Evolutionary conservation across 2,329 filamentous ascomycete species (phyloP), one percentile per base, ranked within the genome.

Genomic region (Trichoderma sp.): DNA sequence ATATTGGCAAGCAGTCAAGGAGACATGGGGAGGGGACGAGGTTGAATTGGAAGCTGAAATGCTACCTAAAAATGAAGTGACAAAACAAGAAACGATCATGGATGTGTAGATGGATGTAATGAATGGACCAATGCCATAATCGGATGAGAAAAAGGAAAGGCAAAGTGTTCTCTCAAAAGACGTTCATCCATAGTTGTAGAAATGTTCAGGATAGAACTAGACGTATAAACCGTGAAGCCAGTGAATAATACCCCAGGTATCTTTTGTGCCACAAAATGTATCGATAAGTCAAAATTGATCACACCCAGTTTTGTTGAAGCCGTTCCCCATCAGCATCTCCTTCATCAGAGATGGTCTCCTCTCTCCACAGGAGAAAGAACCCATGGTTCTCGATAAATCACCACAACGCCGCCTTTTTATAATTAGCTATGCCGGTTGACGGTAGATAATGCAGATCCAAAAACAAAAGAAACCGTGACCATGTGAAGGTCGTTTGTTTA

Each of bases 1-100:
- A 73, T 91, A 91, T 79, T 91, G 89, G 89, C 78, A 77, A 5
- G 80, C 84, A 24, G 83, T 90, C 3, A 84, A 79, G 56, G 83
- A 86, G 74, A 84, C 85, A 1, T 91, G 89, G 89, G 80, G 84
- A 59, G 83, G 80, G 60, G 80, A 84, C 45, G 83, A 81, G 63
- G 62, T 24, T 41, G 62, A 6, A 21, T 21, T 72, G 45, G 59
- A 53, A 33, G 38, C 14, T 21, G 59, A n/a, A 72, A 72, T n/a
- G n/a, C n/a, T 50, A 41, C 11, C 53, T 63, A 63, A 8, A 14
- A 6, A 14, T 18, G 3, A 29, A 5, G 8, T 4, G 14, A 31
- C 12, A 14, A 27, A 16, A 21, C 12, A 11, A 45, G 16, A 38
- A 56, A 59, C 27, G 2, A 4, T 71, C 53, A 41, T n/a, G 38